phyloP scores from a whole-genome alignment of 176 grass and related monocot genomes.

The Microstegium vimineum region DNA sequence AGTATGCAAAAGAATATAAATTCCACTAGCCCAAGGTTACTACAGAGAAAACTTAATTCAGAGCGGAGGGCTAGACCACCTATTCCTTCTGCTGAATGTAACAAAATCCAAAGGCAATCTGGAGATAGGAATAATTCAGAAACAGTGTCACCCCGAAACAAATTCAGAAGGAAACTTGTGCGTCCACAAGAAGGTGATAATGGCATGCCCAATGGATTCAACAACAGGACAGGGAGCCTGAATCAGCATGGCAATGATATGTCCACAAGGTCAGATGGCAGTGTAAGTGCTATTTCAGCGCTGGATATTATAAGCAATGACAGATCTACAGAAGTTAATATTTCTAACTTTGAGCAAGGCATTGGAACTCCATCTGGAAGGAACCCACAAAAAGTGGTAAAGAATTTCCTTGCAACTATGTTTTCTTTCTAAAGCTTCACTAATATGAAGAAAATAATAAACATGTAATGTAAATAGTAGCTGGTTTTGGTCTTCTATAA shows the following conservation, averaged over 20 bases:
- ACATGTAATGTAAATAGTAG: not conserved
- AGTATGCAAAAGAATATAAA: slow-evolving; percentile 47
- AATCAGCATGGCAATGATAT: slow-evolving; percentile 53
- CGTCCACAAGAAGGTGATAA: slow-evolving; percentile 61
- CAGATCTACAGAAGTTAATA: slow-evolving; percentile 46
- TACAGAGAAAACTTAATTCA: slow-evolving; percentile 51
- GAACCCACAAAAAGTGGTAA: slow-evolving; percentile 62
- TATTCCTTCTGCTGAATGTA: slow-evolving; percentile 46
- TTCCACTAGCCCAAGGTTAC: slow-evolving; percentile 75
- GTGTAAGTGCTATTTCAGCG: slow-evolving; percentile 45
- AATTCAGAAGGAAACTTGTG: slow-evolving; percentile 56
- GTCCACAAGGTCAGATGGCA: slow-evolving; percentile 58
- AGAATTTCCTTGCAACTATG: slow-evolving; percentile 15
- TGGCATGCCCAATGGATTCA: slow-evolving; percentile 44
- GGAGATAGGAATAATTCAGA: slow-evolving; percentile 53
- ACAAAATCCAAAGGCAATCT: slow-evolving; percentile 50
- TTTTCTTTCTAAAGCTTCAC: slow-evolving; percentile 2
- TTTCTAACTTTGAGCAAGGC: slow-evolving; percentile 38
- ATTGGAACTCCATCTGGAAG: slow-evolving; percentile 48
- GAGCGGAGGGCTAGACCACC: slow-evolving; percentile 54
- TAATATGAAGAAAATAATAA: not conserved
- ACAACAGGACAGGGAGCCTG: slow-evolving; percentile 46
- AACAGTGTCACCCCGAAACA: slow-evolving; percentile 68
- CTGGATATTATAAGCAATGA: slow-evolving; percentile 60
- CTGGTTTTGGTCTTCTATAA: not conserved